These are phyloP conservation scores for Paralagenidium karlingii DNA, from an alignment of 352 stramenopile species.

Conservation along the genomic window DNA sequence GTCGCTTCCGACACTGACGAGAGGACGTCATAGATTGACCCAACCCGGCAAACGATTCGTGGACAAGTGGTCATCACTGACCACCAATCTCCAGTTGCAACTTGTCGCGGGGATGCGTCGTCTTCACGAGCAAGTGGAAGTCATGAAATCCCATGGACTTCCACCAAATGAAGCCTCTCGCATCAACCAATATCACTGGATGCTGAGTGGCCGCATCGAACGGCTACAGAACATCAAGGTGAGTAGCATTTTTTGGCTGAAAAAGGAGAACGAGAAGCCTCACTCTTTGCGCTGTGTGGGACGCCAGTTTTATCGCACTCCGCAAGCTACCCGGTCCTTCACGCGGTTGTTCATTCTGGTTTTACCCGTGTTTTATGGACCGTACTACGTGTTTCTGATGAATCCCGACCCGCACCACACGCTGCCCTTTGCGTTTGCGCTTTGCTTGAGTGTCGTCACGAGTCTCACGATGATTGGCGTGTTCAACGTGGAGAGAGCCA, in stretches of 20 bases:
- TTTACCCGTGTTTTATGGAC: conserved; percentile 74
- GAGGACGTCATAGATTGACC: conserved; percentile 62
- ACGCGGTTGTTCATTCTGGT: conserved; percentile 76
- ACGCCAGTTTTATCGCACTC: conserved; percentile 74
- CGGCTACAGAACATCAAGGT: conserved; percentile 80
- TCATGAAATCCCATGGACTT: conserved; percentile 54
- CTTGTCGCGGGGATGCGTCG: conserved; percentile 40
- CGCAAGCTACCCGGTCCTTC: conserved; percentile 76
- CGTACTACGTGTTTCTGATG: conserved; percentile 78
- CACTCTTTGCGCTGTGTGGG: neutral
- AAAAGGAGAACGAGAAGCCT: neutral
- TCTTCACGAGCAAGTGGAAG: conserved; percentile 62
- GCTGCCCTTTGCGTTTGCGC: conserved; percentile 66
- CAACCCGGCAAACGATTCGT: conserved; percentile 24
- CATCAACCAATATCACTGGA: conserved; percentile 83
- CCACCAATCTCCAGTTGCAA: conserved; percentile 20
- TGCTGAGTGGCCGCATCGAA: conserved; percentile 69
- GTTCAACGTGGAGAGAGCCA: conserved; percentile 73
- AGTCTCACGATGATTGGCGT: conserved; percentile 80
- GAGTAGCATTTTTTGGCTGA: neutral
- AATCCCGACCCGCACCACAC: conserved; percentile 30
- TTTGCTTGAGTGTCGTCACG: conserved; percentile 58
- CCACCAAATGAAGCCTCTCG: conserved; percentile 78
- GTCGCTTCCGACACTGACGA: conserved; percentile 49
- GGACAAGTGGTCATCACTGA: conserved; percentile 7